These are phyloP conservation scores for Tolypocladium tundrense DNA, from an alignment of 2,329 filamentous ascomycete genomes.

Conservation along the genomic window DNA sequence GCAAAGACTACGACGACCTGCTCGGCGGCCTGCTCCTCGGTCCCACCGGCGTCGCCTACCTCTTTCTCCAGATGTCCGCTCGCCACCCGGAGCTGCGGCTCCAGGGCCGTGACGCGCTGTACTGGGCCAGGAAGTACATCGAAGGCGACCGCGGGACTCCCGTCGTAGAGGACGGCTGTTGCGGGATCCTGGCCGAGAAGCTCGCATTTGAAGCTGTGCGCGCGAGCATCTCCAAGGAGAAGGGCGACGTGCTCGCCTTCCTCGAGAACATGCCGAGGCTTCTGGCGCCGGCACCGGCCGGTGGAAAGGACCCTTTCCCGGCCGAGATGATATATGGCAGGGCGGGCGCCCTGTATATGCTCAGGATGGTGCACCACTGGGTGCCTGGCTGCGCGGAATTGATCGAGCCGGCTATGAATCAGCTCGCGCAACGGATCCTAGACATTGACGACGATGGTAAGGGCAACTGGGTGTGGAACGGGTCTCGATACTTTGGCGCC, in stretches of 20 bases:
- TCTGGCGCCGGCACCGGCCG: conserved; percentile 12
- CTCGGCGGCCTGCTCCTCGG: conserved; percentile 39
- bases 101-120: conserved; percentile 26
- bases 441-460: conserved; percentile 29
- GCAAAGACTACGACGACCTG: conserved; percentile 14
- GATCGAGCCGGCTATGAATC: conserved; percentile 42
- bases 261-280: conserved; percentile 27
- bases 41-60: conserved; percentile 44
- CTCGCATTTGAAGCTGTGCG: conserved; percentile 35
- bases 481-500: conserved; percentile 52
- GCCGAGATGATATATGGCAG: conserved; percentile 60
- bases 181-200: conserved; percentile 39
- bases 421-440: conserved; percentile 51
- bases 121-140: conserved; percentile 40
- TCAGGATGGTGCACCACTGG: conserved; percentile 50
- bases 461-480: conserved; percentile 52
- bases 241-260: conserved; percentile 25
- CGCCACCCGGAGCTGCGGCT: conserved; percentile 32
- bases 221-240: conserved; percentile 30
- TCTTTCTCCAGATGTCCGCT: conserved; percentile 39
- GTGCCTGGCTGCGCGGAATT: conserved; percentile 38
- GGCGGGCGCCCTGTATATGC: conserved; percentile 57
- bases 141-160: conserved; percentile 23
- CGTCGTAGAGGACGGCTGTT: conserved; percentile 29
- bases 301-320: conserved; percentile 24